Evolutionary conservation across 331 rosid species (phyloP), one percentile per base, ranked within the genome.

Genomic region (Acacia concinna): DNA sequence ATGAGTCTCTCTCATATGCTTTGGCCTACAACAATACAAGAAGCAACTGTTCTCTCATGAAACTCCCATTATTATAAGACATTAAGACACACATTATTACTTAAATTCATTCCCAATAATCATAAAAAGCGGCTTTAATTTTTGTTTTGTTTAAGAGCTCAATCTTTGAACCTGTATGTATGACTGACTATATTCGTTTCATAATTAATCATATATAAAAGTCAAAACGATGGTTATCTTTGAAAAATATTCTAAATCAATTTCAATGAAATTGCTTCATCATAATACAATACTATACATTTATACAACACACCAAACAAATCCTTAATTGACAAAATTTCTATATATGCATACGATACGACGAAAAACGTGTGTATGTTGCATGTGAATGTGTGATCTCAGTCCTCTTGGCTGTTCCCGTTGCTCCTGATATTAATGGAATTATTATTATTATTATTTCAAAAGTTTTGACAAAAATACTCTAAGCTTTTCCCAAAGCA

Each of bases 1-100:
- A 37, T 8, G 41, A 37, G 41, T 38, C 11, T 38, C 41, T 80
- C 73, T 78, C 44, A 78, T 75, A 83, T 86, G 76, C 85, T 78
- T 80, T 66, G 75, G 60, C 73, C 67, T 57, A 57, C 56, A 40
- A 43, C 32, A 13, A 14, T n/a, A 46, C n/a, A 15, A 46, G 6
- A 46, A 46, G 52, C 52, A 46, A 46, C n/a, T 46, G 6, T 14
- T 46, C 52, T 4, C n/a, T 46, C n/a, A 46, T 2, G n/a, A 46
- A 1, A 46, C 52, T 15, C 52, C 6, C n/a, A 46, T 9, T 44
- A 11, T 43, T 9, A 38, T 40, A 7, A 8, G n/a, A n/a, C n/a
- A n/a, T n/a, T 7, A 18, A 44, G 56, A 18, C 18, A 49, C 21
- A 11, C 46, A 20, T 52, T 2, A n/a, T 3, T 84, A 38, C 8